Evolutionary conservation across 1,284 basidiomycete genomes (phyloP), one percentile per base, ranked within the genome.

Genomic region (Moniliophthora roreri): DNA sequence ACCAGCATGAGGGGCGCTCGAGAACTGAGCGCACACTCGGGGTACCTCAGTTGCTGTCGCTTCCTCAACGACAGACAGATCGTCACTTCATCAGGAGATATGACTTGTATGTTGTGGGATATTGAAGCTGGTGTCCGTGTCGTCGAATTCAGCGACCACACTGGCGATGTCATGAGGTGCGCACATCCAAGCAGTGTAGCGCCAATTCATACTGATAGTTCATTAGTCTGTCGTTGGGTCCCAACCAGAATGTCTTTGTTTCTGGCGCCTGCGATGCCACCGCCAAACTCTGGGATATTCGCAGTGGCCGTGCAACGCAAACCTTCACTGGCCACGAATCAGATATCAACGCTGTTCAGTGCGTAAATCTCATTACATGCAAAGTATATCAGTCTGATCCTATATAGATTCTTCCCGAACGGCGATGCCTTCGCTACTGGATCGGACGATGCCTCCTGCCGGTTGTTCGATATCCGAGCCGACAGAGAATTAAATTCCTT

Each of bases 71-170:
- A 99, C 75, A 83, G 95, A 56, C 95, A 99, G 79, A 98, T 99
- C 64, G 87, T 99, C 57, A 99, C 96, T 26, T 90, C 87, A 60
- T 98, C 95, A 16, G 96, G 96, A 56, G 96, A 99, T 73, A 99
- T 98, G 95, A 97, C 95, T 38, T 98, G 97, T 71, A 98, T 99
- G 94, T 82, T 98, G 37, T 99, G 97, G 96, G 96, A 99, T 73
- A 93, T 99, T 60, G 95, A 98, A 71, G 93, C 93, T 24, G 97
- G 96, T 60, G 93, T 95, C 1, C 81, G 95, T 57, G 91, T 95
- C 13, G 89, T 94, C 62, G 96, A 98, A 74, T 99, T 99, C 73
- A 96, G 92, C 68, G 97, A 98, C 73, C 97, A 99, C 70, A 98
- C 95, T 13, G 97, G 96, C 44, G 96, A 99, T 77, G 96, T 99